Percentiles rank a stretch among this genome's conserved stretches.
These are phyloP conservation scores for Trichocladium antarcticum DNA, from an alignment of 495 filamentous ascomycete genomes.

Conservation along the genomic window DNA sequence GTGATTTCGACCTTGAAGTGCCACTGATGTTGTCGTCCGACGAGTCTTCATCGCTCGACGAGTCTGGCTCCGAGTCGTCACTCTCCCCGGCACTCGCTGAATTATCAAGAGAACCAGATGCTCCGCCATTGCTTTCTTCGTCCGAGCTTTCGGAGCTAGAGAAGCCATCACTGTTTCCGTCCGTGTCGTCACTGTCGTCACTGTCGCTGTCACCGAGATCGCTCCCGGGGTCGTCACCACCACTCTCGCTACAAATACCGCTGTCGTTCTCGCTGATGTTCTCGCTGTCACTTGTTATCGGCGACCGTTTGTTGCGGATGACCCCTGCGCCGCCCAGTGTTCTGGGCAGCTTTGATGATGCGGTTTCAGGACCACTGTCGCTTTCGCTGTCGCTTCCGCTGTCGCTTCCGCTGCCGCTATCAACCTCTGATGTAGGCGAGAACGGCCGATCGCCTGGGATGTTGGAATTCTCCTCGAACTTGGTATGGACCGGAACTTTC, in stretches of 20 bases:
- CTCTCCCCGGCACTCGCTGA: not conserved
- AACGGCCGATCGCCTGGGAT: conserved; percentile 7
- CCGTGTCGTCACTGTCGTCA: not conserved
- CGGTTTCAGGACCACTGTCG: conserved; percentile 16
- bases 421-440: not conserved
- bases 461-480: conserved; percentile 24
- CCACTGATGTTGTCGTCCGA: not conserved
- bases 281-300: conserved; percentile 1
- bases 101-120: conserved; percentile 4
- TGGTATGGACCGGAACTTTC: conserved; percentile 25
- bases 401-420: conserved; percentile 1
- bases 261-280: not conserved
- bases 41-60: conserved; percentile 1
- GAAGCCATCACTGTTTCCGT: not conserved
- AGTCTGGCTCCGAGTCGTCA: not conserved
- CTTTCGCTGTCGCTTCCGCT: conserved; percentile 10
- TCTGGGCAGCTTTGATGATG: conserved; percentile 4
- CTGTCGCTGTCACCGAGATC: not conserved
- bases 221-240: conserved; percentile 1
- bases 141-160: too few species aligned
- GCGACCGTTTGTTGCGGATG: not conserved
- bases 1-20: not conserved
- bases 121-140: not conserved
- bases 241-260: conserved; percentile 1
- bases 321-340: not conserved